A percentile compares a stretch with the other conserved stretches of the same genome.
phyloP scores from a whole-genome alignment of 106 monocot genomes.

The Platanthera zijinensis region DNA sequence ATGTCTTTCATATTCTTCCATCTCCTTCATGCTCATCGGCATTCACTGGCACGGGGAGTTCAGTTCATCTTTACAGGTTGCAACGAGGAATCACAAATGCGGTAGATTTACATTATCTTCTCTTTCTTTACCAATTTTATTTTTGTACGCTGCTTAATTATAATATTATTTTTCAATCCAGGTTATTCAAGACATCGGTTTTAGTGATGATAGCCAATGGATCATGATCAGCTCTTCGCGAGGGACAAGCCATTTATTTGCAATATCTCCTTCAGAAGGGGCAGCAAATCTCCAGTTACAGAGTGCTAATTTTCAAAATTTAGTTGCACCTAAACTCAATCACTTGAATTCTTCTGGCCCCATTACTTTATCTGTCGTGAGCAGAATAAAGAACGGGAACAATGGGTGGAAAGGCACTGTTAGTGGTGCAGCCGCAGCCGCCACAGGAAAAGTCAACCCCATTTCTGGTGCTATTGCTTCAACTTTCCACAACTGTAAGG shows the following conservation, averaged over 20 bases:
- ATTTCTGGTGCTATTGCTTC: constrained; percentile 87
- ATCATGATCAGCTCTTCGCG: constrained; percentile 94
- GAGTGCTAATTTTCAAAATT: constrained; percentile 16
- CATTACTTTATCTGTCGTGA: constrained; percentile 60
- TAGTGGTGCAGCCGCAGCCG: constrained; percentile 69
- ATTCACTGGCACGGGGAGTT: constrained; percentile 38
- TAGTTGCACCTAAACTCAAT: constrained; percentile 11
- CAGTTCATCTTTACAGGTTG: constrained; percentile 78
- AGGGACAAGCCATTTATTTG: constrained; percentile 88
- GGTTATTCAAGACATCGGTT: constrained; percentile 95
- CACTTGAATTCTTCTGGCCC: constrained; percentile 36
- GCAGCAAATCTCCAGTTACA: constrained; percentile 13
- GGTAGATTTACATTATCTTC: constrained; percentile 24
- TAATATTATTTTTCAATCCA: constrained; percentile 17
- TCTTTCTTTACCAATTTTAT: neutral
- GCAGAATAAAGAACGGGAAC: constrained; percentile 81
- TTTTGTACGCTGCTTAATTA: neutral
- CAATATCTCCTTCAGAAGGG: constrained; percentile 51
- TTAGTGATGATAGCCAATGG: constrained; percentile 89
- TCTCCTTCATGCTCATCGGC: constrained; percentile 28
- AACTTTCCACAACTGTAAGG: constrained; percentile 64
- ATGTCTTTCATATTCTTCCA: constrained; percentile 70
- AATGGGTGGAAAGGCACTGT: constrained; percentile 79
- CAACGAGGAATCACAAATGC: constrained; percentile 97
- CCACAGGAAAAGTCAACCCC: constrained; percentile 55